Evolutionary conservation across 495 filamentous ascomycete species (phyloP).

Genomic region (Daldinia vernicosa): DNA sequence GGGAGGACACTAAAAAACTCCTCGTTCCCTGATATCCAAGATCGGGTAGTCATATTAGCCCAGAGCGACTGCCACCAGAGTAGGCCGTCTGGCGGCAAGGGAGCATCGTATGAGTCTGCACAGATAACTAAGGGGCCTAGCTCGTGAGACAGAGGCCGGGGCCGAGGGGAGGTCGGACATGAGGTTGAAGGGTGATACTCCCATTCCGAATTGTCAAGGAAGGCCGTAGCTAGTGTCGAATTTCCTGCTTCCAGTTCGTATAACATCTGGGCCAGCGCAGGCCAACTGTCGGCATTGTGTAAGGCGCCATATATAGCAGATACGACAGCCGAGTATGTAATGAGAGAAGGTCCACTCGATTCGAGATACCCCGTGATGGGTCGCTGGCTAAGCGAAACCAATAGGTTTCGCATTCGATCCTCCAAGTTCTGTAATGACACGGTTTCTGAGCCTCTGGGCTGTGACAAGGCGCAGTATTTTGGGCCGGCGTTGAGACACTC

Average conservation of each 20-base stretch:
- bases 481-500: constrained; percentile 58
- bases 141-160: constrained; percentile 45
- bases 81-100: constrained; percentile 49
- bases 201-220: constrained; percentile 51
- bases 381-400: constrained; percentile 47
- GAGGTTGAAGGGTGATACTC: constrained; percentile 49
- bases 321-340: constrained; percentile 56
- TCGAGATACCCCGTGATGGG: constrained; percentile 49
- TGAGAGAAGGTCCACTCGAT: constrained; percentile 50
- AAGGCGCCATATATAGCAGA: constrained; percentile 50
- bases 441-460: constrained; percentile 38
- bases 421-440: constrained; percentile 49
- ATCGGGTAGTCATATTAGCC: constrained; percentile 53
- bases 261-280: constrained; percentile 49
- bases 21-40: constrained; percentile 57
- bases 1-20: constrained; percentile 54
- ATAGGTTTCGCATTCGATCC: constrained; percentile 48
- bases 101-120: constrained; percentile 54
- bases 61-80: constrained; percentile 56
- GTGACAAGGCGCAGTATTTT: constrained; percentile 52
- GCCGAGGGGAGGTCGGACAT: constrained; percentile 40
- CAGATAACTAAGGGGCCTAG: constrained; percentile 54
- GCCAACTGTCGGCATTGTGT: constrained; percentile 55
- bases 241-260: constrained; percentile 56
- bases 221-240: constrained; percentile 47